A percentile compares a stretch with the other conserved stretches of the same genome.
Evolutionary conservation across 306 rosid species (phyloP).

Genomic region (Cucumis cinereus): DNA sequence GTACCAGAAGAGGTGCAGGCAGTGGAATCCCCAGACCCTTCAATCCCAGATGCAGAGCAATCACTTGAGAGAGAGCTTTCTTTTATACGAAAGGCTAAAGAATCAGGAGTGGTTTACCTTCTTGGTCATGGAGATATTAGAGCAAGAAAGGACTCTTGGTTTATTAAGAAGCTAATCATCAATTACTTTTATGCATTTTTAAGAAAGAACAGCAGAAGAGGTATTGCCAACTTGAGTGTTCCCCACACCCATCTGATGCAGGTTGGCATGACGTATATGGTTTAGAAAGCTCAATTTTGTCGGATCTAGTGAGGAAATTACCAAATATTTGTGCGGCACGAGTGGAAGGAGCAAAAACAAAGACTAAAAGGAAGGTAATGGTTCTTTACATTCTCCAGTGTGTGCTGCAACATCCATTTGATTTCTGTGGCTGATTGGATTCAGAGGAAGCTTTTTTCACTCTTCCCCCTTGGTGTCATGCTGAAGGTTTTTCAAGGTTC

Average conservation of each 20-base stretch:
- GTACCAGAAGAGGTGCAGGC: conserved; percentile 34
- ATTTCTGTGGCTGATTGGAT: conserved; percentile 1
- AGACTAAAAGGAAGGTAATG: neutral
- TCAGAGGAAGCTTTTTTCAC: neutral
- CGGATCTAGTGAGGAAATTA: neutral
- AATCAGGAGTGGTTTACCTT: conserved; percentile 89
- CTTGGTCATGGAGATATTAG: conserved; percentile 94
- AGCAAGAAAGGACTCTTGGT: conserved; percentile 91
- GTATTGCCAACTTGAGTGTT: conserved; percentile 78
- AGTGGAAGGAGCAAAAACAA: neutral
- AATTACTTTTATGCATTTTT: conserved; percentile 85
- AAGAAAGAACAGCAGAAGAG: conserved; percentile 89
- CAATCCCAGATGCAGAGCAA: conserved; percentile 55
- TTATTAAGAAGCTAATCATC: conserved; percentile 69
- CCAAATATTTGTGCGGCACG: neutral
- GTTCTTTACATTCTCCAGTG: neutral
- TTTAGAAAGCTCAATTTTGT: conserved; percentile 37
- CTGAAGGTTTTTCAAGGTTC: neutral
- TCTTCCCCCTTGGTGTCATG: neutral
- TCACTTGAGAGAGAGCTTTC: conserved; percentile 85
- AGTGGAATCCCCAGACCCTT: conserved; percentile 25
- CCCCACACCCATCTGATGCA: conserved; percentile 92
- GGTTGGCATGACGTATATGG: conserved; percentile 99
- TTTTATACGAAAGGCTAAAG: conserved; percentile 82
- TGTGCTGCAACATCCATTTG: neutral